Percentiles rank a stretch among this genome's conserved stretches.
Conservation (phyloP, 192 early-diverging fungal genomes). For the Coemansia sp. region DNA sequence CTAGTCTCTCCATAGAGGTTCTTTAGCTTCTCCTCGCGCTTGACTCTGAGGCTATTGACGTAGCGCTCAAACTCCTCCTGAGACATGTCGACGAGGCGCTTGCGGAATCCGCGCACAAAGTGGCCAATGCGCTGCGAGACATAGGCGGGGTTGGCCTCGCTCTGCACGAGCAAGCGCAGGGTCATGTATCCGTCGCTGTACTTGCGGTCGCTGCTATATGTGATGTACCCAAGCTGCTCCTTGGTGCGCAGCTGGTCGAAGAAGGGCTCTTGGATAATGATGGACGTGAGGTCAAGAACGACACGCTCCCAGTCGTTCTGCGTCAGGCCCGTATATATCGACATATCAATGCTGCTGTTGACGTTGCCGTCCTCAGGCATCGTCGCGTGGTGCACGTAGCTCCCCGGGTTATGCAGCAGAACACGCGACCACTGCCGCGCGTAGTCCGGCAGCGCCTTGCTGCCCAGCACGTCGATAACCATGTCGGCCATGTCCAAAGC, state of each 20-base stretch:
- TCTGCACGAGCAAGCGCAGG: slow-evolving; percentile 83
- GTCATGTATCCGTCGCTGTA: slow-evolving; percentile 77
- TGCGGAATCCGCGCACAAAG: slow-evolving; percentile 66
- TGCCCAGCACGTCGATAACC: slow-evolving; percentile 60
- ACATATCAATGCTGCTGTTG: slow-evolving; percentile 88
- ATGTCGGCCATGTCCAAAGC: slow-evolving; percentile 63
- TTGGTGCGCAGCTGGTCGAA: slow-evolving; percentile 96
- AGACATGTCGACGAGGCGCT: slow-evolving; percentile 62
- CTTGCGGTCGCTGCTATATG: slow-evolving; percentile 57
- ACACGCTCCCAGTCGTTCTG: slow-evolving; percentile 65
- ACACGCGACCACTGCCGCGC: slow-evolving; percentile 34
- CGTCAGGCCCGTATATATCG: slow-evolving; percentile 76
- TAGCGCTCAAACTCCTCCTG: slow-evolving; percentile 67
- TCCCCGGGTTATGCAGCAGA: slow-evolving; percentile 40
- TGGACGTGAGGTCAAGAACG: slow-evolving; percentile 68
- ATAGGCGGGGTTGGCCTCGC: slow-evolving; percentile 78
- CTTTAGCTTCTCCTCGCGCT: slow-evolving; percentile 72
- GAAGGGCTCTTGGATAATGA: slow-evolving; percentile 85
- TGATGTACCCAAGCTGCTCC: slow-evolving; percentile 77
- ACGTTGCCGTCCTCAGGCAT: slow-evolving; percentile 76
- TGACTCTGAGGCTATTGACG: slow-evolving; percentile 61
- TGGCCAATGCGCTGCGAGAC: slow-evolving; percentile 76
- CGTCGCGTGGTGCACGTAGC: slow-evolving; percentile 28
- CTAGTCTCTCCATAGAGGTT: slow-evolving; percentile 71
- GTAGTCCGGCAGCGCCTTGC: slow-evolving; percentile 59